Base-by-base conservation (phyloP, 768 basidiomycete species). In the Hebeloma cylindrosporum region DNA sequence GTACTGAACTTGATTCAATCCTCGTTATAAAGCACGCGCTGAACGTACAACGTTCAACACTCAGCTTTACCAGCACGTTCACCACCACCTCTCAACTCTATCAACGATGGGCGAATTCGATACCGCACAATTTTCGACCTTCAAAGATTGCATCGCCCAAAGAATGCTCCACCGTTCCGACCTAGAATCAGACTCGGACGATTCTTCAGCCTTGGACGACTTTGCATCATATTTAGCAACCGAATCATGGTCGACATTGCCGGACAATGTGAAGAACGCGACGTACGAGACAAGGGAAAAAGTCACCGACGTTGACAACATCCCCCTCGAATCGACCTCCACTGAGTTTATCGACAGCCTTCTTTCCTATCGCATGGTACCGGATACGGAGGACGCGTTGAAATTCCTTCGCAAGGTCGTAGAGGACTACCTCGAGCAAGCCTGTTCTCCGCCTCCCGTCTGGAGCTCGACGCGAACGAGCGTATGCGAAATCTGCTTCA, bases 401-500 rank as follows among this genome's bases (percentile, higher is more conserved):
- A 45, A 43, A 4, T 72, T 80, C 48, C 57, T 82, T 13, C 59
- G 66, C 9, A 71, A 67, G 40, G 64, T 64, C 0, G 44, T 80
- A 6, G 50, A 38, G 3, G 70, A 69, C 14, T 82, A 75, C 50
- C 40, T 75, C n/a, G 57, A 62, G 1, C 68, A 77, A 20, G 72
- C 69, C 0, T 74, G 69, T 38, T 72, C 73, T 4, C 71, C 78
- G 1, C 77, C 74, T 8, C 77, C 77, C 0, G 62, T 69, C 6
- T 82, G 79, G 80, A 68, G 66, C 9, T 62, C 67, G 9, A 82
- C 81, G 17, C 68, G 80, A 5, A 71, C 73, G 20, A 64, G 50
- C 13, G 74, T 75, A 51, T 82, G 81, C 63, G 79, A 81, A 63
- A 76, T 83, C 18, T 83, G 81, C 57, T 70, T 71, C 50, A 68